phyloP scores from a whole-genome alignment of 2,329 filamentous ascomycete genomes.

The Penicillium oxalicum region DNA sequence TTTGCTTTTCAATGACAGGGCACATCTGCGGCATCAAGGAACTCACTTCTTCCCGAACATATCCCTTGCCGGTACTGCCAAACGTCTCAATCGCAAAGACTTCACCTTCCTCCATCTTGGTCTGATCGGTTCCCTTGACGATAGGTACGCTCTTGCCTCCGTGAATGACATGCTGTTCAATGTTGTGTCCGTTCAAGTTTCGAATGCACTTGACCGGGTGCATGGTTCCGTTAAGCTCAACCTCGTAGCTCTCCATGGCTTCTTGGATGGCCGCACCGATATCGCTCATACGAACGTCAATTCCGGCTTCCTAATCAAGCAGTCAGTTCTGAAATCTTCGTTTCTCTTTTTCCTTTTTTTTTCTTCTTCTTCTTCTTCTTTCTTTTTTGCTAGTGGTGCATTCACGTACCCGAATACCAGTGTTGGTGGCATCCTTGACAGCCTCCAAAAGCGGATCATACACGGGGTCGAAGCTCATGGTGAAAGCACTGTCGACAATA shows the following conservation, averaged over 20 bases:
- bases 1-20: too few species aligned
- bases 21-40: background rate
- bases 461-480: conserved; percentile 60
- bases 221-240: conserved; percentile 72
- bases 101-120: conserved; percentile 97
- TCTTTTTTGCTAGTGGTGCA: too few species aligned
- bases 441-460: conserved; percentile 63
- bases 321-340: conserved; percentile 3
- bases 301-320: conserved; percentile 66
- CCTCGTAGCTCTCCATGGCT: conserved; percentile 87
- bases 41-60: conserved; percentile 75
- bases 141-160: conserved; percentile 89
- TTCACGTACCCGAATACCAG: conserved; percentile 59
- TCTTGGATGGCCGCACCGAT: conserved; percentile 81
- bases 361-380: too few species aligned
- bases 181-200: conserved; percentile 85
- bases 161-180: conserved; percentile 83
- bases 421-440: conserved; percentile 63
- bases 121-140: conserved; percentile 78
- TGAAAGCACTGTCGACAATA: conserved; percentile 68
- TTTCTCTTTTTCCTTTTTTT: too few species aligned
- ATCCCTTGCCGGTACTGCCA: conserved; percentile 84
- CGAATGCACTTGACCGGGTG: conserved; percentile 79
- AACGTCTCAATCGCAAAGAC: conserved; percentile 96
- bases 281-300: conserved; percentile 82